A percentile compares a stretch with the other conserved stretches of the same genome.
Conservation (phyloP, 768 basidiomycete genomes). For the Lactifluus subvellereus region DNA sequence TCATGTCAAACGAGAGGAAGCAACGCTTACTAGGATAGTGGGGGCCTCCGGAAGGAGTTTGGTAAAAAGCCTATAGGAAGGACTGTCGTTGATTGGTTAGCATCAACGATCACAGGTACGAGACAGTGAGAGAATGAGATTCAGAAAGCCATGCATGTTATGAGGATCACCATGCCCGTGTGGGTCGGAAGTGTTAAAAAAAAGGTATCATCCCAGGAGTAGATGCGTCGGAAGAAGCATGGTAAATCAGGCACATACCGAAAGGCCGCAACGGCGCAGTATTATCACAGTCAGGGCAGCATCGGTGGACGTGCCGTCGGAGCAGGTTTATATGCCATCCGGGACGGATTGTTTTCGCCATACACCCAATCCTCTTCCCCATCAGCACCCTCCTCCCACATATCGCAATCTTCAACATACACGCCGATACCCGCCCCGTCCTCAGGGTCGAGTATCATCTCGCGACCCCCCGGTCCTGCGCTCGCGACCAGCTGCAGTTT, state of each 20-base stretch:
- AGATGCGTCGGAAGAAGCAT: slow-evolving; percentile 3
- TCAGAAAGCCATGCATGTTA: slow-evolving; percentile 57
- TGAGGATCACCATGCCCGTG: slow-evolving; percentile 42
- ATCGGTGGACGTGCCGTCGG: slow-evolving; percentile 57
- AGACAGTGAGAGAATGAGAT: slow-evolving; percentile 32
- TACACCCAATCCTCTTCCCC: slow-evolving; percentile 54
- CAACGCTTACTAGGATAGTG: slow-evolving; percentile 11
- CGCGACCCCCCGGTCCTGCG: slow-evolving; percentile 34
- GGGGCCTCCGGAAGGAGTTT: too few relatives aligned
- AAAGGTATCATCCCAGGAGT: slow-evolving; percentile 51
- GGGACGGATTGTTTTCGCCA: slow-evolving; percentile 41
- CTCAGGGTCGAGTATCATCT: slow-evolving; percentile 60
- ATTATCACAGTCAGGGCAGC: slow-evolving; percentile 24
- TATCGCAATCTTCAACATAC: slow-evolving; percentile 70
- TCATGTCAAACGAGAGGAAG: slow-evolving; percentile 31
- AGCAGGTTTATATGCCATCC: slow-evolving; percentile 44
- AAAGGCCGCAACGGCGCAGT: slow-evolving; percentile 12
- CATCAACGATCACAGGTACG: slow-evolving; percentile 11
- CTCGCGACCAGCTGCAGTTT: slow-evolving; percentile 49
- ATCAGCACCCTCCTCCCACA: slow-evolving; percentile 30
- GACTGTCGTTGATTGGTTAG: slow-evolving; percentile 21
- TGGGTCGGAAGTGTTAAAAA: slow-evolving; percentile 66
- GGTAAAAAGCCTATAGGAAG: not conserved
- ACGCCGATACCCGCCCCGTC: slow-evolving; percentile 71
- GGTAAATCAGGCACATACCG: slow-evolving; percentile 24